Evolutionary conservation across 768 basidiomycete species (phyloP).

Genomic region (Pleurotus giganteus): DNA sequence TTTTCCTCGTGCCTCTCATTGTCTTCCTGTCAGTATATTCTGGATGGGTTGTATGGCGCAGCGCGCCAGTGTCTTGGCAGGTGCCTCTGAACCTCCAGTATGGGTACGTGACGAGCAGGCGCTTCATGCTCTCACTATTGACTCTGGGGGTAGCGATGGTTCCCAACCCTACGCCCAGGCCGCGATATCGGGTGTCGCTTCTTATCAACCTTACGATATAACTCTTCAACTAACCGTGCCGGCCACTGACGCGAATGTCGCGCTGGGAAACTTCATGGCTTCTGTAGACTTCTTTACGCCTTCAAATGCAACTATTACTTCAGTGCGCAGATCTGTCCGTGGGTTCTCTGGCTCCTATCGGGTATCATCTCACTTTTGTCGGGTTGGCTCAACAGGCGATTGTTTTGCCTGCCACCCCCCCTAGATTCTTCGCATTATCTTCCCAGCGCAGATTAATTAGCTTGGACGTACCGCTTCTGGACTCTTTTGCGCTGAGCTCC

Average conservation of each 20-base stretch:
- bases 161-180: slow-evolving; percentile 60
- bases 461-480: slow-evolving; percentile 57
- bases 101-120: slow-evolving; percentile 48
- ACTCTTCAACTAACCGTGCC: slow-evolving; percentile 67
- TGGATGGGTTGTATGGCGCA: slow-evolving; percentile 75
- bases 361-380: slow-evolving; percentile 8
- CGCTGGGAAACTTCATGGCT: slow-evolving; percentile 85
- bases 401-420: slow-evolving; percentile 41
- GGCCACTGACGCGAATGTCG: slow-evolving; percentile 61
- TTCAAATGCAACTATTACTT: slow-evolving; percentile 61
- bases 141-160: slow-evolving; percentile 49
- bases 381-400: slow-evolving; percentile 47
- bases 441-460: slow-evolving; percentile 38
- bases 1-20: slow-evolving; percentile 61
- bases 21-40: slow-evolving; percentile 60
- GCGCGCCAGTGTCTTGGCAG: slow-evolving; percentile 69
- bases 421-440: slow-evolving; percentile 30
- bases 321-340: slow-evolving; percentile 67
- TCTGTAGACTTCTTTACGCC: slow-evolving; percentile 56
- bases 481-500: slow-evolving; percentile 47
- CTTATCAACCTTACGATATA: slow-evolving; percentile 73
- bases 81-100: slow-evolving; percentile 72
- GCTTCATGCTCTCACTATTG: slow-evolving; percentile 9
- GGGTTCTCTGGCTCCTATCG: neutral
- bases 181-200: slow-evolving; percentile 46